Evolutionary conservation across 2,329 filamentous ascomycete genomes (phyloP), one percentile per base, ranked within the genome.

Genomic region (Rugonectria rugulosa): DNA sequence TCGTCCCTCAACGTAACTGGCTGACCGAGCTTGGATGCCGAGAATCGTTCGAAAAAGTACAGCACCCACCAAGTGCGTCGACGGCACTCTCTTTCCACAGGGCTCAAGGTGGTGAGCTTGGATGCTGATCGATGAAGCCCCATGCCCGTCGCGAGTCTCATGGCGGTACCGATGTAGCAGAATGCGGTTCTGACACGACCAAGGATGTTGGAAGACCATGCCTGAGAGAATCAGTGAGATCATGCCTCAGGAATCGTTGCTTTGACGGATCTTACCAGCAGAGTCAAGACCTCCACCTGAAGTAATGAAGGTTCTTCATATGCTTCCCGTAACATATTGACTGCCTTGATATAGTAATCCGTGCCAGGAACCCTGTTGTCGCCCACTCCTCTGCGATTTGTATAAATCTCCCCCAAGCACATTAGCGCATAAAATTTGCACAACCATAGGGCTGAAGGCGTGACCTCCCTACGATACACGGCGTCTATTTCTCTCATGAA

Each of bases 371-470:
- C 75, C 1, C 54, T 60, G 2, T 61, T 65, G 10, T 51, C 71
- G 54, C 61, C 67, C 0, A 65, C 61, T 0, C 64, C 63, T 2
- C 73, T 71, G 1, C 75, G 64, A 43, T 75, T 74, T 0, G 76
- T 77, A 52, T 79, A 79, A 3, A 77, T 75, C 44, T 79, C 75
- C 0, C 77, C 77, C 34, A 79, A 68, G 0, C 75, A 75, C 66
- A 79, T 78, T 8, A 79, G 59, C 0, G 73, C 72, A 37, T 77
- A 79, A 36, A 78, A 76, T 37, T 78, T 78, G 63, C 75, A 78
- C 10, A 77, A 62, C 64, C 74, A 77, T 1, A 70, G 24, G 3
- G 53, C 51, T 0, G 45, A 73, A 14, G 34, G 70, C 34, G 61
- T 62, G 8, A 63, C 62, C 4, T 73, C 63, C 61, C 73, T 53